Base-by-base conservation (phyloP, 2,329 filamentous ascomycete genomes). In the Epichloe coenophiala region DNA sequence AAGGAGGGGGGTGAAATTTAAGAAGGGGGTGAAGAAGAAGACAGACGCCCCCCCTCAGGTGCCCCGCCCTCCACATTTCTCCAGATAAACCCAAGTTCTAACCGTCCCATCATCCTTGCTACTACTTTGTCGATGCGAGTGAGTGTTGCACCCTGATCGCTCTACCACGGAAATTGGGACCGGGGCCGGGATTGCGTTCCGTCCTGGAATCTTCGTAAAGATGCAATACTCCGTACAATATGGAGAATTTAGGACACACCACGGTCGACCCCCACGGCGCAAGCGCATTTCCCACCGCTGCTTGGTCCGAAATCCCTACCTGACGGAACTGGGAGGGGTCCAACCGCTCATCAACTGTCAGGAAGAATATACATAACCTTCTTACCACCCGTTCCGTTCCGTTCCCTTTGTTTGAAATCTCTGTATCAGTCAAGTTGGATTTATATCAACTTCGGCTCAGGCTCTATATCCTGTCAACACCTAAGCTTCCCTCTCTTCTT, bases 311-410 rank as follows among this genome's bases (percentile, higher is more conserved):
- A 47, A 23, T 53, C 42, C 52, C 45, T 51, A 44, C 52, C 48
- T 40, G 49, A 45, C 47, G 45, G 45, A 21, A 39, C 17, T 44
- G 44, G 45, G 42, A 12, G 17, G 38, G 36, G 27, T 37, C 48
- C 41, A 36, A 45, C 48, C 45, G 27, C 45, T 36, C 40, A 17
- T 1, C 3, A 39, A 51, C 50, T 27, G 45, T 44, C 51, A 48
- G 23, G 21, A 12, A 40, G n/a, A 33, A 58, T 56, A 59, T 58
- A 58, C 58, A 58, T 61, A 57, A 56, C 50, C 53, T 49, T 54
- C 55, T 48, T 19, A 48, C 50, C 54, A 47, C 54, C 57, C 57
- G 45, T 52, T 51, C 47, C 38, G 39, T 44, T 50, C 45, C 38
- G 44, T 35, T 51, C 35, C 39, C 45, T 43, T 54, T 33, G n/a